Conservation (phyloP, 306 rosid genomes). For the Cicer cuneatum region DNA sequence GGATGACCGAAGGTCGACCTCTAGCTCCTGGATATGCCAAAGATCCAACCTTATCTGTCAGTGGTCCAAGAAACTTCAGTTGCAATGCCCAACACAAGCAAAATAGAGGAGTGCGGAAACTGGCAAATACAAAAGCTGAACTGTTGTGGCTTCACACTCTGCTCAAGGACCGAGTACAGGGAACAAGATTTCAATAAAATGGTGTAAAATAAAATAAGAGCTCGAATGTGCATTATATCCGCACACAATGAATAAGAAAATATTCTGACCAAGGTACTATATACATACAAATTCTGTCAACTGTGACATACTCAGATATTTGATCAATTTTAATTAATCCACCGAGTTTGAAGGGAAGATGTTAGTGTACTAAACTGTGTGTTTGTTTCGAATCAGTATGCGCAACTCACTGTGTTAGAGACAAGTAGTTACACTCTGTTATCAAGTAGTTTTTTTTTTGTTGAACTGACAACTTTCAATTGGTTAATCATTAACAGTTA, state of each 20-base stretch:
- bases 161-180: neutral
- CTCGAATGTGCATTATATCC: neutral
- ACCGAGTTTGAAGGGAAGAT: neutral
- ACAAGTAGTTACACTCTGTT: neutral
- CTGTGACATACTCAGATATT: neutral
- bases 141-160: neutral
- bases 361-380: neutral
- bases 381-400: neutral
- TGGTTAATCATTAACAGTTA: slow-evolving; percentile 9
- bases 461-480: slow-evolving; percentile 11
- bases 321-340: neutral
- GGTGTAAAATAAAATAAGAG: neutral
- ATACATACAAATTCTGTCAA: neutral
- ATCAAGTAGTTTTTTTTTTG: neutral
- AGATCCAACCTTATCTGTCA: neutral
- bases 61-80: neutral
- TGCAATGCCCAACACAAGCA: neutral
- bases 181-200: neutral
- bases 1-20: neutral
- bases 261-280: slow-evolving; percentile 1
- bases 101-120: neutral
- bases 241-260: neutral
- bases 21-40: neutral
- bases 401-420: slow-evolving; percentile 3
- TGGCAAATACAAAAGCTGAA: neutral